A percentile compares a stretch with the other conserved stretches of the same genome.
phyloP scores from a whole-genome alignment of 345 rosid species.

The Ailanthus altissimus region DNA sequence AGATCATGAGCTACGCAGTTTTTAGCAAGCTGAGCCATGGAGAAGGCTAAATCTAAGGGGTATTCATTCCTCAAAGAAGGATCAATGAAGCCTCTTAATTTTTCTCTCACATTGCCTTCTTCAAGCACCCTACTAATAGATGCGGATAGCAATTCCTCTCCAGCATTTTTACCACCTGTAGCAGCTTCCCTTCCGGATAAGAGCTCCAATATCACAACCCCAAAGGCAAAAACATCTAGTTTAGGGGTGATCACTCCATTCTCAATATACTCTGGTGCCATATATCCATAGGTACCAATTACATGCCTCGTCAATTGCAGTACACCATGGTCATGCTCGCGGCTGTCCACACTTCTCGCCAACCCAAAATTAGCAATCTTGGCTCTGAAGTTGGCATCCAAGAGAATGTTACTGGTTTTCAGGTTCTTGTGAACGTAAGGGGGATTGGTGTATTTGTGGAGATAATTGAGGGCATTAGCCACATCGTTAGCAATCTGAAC shows the following conservation, averaged over 20 bases:
- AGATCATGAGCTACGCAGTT: constrained; percentile 61
- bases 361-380: constrained; percentile 77
- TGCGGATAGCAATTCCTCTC: constrained; percentile 51
- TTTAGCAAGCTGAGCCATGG: constrained; percentile 73
- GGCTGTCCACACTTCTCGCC: constrained; percentile 53
- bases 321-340: constrained; percentile 41
- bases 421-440: constrained; percentile 82
- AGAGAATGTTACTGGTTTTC: constrained; percentile 73
- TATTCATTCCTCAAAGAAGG: constrained; percentile 56
- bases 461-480: constrained; percentile 80
- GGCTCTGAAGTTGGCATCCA: constrained; percentile 72
- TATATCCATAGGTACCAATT: constrained; percentile 78
- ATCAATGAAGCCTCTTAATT: constrained; percentile 62
- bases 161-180: constrained; percentile 32
- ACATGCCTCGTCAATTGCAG: constrained; percentile 78
- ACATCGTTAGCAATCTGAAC: constrained; percentile 66
- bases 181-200: constrained; percentile 76
- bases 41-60: constrained; percentile 79
- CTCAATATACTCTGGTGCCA: constrained; percentile 90
- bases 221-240: constrained; percentile 81
- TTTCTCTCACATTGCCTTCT: constrained; percentile 74
- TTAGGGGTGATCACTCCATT: constrained; percentile 85
- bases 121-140: constrained; percentile 54
- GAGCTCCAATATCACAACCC: constrained; percentile 82
- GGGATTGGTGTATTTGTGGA: constrained; percentile 76